Evolutionary conservation across 768 basidiomycete genomes (phyloP).

Genomic region (Xerocomellus amylosporus): DNA sequence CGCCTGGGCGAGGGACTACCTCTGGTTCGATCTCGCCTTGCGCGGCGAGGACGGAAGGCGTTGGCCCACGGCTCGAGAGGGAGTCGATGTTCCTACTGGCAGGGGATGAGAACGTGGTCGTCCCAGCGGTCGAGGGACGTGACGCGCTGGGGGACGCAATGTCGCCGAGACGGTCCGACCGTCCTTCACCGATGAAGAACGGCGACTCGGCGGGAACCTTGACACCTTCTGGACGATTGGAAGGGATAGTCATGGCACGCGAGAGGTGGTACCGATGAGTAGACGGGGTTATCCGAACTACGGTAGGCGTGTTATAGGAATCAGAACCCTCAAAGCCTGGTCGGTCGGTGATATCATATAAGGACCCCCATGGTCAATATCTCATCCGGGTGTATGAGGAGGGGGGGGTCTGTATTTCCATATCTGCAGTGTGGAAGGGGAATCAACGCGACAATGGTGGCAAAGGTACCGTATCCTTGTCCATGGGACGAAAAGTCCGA

Average conservation of each 20-base stretch:
- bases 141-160: conserved; percentile 4
- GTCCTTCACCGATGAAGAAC: conserved; percentile 23
- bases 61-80: conserved; percentile 28
- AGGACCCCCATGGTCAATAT: neutral
- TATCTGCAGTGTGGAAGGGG: neutral
- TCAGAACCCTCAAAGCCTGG: neutral
- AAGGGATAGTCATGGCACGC: conserved; percentile 20
- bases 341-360: conserved; percentile 10
- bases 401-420: conserved; percentile 3
- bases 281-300: neutral
- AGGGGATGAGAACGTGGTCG: conserved; percentile 54
- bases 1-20: conserved; percentile 32
- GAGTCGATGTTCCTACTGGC: conserved; percentile 44
- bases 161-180: neutral
- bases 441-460: neutral
- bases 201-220: conserved; percentile 3
- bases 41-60: conserved; percentile 5
- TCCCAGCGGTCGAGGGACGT: conserved; percentile 27
- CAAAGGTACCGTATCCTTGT: neutral
- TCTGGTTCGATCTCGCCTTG: conserved; percentile 24
- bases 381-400: neutral
- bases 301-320: conserved; percentile 4
- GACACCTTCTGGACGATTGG: neutral
- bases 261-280: neutral
- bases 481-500: conserved; percentile 18